These are phyloP conservation scores for Asterella californica DNA, from an alignment of 225 moss, liverwort and hornwort genomes.

Conservation along the genomic window DNA sequence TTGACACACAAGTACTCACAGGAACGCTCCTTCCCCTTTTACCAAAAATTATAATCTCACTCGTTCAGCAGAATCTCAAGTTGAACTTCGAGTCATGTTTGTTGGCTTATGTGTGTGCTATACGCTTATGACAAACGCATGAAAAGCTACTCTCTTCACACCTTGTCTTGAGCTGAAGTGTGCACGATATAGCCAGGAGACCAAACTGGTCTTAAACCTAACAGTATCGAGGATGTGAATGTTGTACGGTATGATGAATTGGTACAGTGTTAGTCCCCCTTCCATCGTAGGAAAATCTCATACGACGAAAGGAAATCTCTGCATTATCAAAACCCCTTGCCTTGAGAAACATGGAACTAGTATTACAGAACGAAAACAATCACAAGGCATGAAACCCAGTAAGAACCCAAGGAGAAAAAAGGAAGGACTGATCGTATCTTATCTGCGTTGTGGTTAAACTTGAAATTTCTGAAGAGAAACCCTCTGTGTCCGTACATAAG, in stretches of 20 bases:
- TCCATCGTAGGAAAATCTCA: slow-evolving; percentile 1
- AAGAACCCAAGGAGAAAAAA: slow-evolving; percentile 3
- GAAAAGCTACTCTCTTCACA: neutral
- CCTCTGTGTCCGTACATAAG: slow-evolving; percentile 16
- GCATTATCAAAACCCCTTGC: slow-evolving; percentile 2
- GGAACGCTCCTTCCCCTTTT: too few species aligned
- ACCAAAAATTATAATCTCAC: too few species aligned
- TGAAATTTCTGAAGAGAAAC: slow-evolving; percentile 4
- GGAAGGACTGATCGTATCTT: slow-evolving; percentile 8
- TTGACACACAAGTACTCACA: too few species aligned
- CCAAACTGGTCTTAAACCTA: neutral
- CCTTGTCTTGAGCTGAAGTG: neutral
- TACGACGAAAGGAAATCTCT: neutral
- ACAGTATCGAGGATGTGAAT: neutral
- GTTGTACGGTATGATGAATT: neutral
- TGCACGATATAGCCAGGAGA: neutral
- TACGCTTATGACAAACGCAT: neutral
- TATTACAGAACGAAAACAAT: slow-evolving; percentile 4
- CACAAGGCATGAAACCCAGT: slow-evolving; percentile 10
- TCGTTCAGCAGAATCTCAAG: too few species aligned
- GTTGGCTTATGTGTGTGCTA: too few species aligned
- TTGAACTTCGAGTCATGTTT: too few species aligned
- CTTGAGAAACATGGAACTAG: slow-evolving; percentile 4
- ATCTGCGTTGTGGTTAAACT: slow-evolving; percentile 18
- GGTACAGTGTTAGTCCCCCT: neutral